A percentile compares a stretch with the other conserved stretches of the same genome.
phyloP scores from a whole-genome alignment of 2,329 filamentous ascomycete genomes.

The Thielaviopsis cerberus region DNA sequence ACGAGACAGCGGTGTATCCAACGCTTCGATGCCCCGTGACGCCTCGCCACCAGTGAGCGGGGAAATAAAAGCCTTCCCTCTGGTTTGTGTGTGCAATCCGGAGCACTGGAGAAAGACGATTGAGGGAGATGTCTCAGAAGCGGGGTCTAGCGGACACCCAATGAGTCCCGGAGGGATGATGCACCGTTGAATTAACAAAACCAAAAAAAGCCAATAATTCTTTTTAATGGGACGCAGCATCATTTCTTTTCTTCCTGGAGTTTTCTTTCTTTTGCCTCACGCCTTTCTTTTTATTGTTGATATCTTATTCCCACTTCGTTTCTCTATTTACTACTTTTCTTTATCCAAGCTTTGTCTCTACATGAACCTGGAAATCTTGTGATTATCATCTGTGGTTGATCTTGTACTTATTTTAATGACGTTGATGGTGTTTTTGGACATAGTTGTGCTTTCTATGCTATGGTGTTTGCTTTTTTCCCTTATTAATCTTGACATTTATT shows the following conservation, averaged over 20 bases:
- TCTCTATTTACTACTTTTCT: constrained; percentile 3
- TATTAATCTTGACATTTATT: too few relatives aligned
- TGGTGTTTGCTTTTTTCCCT: too few relatives aligned
- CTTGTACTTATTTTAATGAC: constrained; percentile 3
- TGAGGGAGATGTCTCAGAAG: constrained; percentile 62
- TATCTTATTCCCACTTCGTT: constrained; percentile 2
- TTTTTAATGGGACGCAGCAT: background rate
- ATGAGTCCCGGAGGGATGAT: background rate
- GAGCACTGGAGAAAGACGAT: constrained; percentile 96
- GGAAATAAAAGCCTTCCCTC: constrained; percentile 92
- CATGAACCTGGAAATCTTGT: background rate
- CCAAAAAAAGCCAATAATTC: background rate
- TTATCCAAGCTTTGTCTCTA: constrained; percentile 1
- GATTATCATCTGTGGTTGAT: background rate
- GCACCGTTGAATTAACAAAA: background rate
- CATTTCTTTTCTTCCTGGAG: background rate
- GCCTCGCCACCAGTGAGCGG: constrained; percentile 47
- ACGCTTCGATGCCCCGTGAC: constrained; percentile 45
- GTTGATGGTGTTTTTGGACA: background rate
- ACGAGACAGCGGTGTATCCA: constrained; percentile 83
- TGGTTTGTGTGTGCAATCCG: constrained; percentile 88
- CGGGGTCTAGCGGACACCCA: constrained; percentile 26
- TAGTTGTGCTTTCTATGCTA: too few relatives aligned
- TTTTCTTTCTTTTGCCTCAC: constrained; percentile 1
- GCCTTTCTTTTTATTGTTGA: background rate